Percentiles rank a stretch among this genome's conserved stretches.
Evolutionary conservation across 208 protist genomes (phyloP).

Genomic region (Endotrypanum monterogeii): DNA sequence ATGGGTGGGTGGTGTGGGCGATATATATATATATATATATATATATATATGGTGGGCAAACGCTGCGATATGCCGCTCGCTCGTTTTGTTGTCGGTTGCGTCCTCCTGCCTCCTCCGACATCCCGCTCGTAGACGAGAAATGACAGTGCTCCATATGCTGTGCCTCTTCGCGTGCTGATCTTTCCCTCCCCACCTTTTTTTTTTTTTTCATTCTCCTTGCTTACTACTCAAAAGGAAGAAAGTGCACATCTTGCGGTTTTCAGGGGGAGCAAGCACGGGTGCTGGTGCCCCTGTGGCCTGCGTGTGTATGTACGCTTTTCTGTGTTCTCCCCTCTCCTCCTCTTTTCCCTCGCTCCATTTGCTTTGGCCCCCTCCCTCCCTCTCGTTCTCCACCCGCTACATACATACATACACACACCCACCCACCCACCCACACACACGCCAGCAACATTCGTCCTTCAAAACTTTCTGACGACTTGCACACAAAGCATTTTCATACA

Average conservation of each 20-base stretch:
- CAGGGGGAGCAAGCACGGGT: no score
- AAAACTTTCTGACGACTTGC: not conserved
- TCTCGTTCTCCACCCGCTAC: no score
- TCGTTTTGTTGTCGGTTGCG: not conserved
- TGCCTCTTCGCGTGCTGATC: no score
- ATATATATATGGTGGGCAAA: no score
- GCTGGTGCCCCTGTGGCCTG: not conserved
- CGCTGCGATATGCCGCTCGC: not conserved
- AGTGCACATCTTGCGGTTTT: no score
- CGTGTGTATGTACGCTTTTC: slow-evolving; percentile 1
- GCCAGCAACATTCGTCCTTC: not conserved
- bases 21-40: no score
- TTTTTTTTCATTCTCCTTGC: slow-evolving; percentile 1
- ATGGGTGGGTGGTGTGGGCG: no score
- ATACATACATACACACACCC: not conserved
- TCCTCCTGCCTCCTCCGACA: not conserved
- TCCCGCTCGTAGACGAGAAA: no score
- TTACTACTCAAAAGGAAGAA: no score
- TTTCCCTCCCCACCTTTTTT: not conserved
- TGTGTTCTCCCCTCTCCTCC: slow-evolving; percentile 1
- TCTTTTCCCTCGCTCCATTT: slow-evolving; percentile 1
- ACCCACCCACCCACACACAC: not conserved
- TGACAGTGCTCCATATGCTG: no score
- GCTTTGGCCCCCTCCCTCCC: not conserved
- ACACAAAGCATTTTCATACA: not conserved